Percentiles rank a stretch among this genome's conserved stretches.
These are phyloP conservation scores for Stereum hirsutum DNA, from an alignment of 1,284 basidiomycete species.

Conservation along the genomic window DNA sequence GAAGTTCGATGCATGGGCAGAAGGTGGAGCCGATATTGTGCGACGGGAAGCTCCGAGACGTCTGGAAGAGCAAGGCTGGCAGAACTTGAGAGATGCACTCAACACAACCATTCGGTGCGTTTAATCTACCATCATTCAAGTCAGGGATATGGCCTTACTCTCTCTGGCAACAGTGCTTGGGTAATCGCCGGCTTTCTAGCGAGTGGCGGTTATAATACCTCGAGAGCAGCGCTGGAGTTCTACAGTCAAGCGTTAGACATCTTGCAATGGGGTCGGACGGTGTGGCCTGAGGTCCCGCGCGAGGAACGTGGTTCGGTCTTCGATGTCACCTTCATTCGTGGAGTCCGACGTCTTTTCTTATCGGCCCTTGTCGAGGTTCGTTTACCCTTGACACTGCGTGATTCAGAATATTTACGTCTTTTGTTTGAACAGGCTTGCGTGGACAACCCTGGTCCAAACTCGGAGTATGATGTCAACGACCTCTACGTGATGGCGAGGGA, in stretches of 20 bases:
- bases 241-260: slow-evolving; percentile 23
- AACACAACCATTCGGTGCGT: slow-evolving; percentile 30
- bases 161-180: slow-evolving; percentile 18
- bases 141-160: background rate
- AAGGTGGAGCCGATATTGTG: slow-evolving; percentile 20
- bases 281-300: slow-evolving; percentile 23
- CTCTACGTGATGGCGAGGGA: slow-evolving; percentile 19
- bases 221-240: slow-evolving; percentile 9
- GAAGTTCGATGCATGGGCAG: slow-evolving; percentile 20
- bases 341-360: slow-evolving; percentile 21
- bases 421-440: slow-evolving; percentile 8
- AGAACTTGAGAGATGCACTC: slow-evolving; percentile 26
- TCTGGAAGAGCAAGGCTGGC: slow-evolving; percentile 26
- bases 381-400: background rate
- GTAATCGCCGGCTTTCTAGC: slow-evolving; percentile 27
- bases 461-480: slow-evolving; percentile 16
- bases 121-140: background rate
- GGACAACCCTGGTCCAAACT: slow-evolving; percentile 8
- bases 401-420: background rate
- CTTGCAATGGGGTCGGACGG: slow-evolving; percentile 28
- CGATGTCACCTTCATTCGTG: slow-evolving; percentile 21
- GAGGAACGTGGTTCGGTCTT: slow-evolving; percentile 23
- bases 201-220: slow-evolving; percentile 17
- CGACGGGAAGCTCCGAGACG: slow-evolving; percentile 23
- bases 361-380: slow-evolving; percentile 23